phyloP scores from a whole-genome alignment of 352 stramenopile genomes.

The Phytophthora syringae region DNA sequence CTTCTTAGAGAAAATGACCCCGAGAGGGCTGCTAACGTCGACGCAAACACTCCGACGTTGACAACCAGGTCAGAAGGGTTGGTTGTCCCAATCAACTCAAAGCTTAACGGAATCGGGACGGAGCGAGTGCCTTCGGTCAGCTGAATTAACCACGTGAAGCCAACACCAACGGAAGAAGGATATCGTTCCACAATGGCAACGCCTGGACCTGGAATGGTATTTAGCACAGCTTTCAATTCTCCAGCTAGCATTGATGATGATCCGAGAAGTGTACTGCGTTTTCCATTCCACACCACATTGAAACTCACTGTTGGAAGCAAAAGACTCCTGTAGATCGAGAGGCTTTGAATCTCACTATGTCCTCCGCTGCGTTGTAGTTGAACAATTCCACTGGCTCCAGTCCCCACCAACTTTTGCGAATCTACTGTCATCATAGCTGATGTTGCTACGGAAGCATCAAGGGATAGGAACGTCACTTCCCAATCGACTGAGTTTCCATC shows the following conservation, averaged over 20 bases:
- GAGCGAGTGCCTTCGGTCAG: conserved; percentile 31
- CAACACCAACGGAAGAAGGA: conserved; percentile 38
- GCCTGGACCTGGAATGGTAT: conserved; percentile 42
- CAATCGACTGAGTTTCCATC: conserved; percentile 25
- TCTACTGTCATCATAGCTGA: conserved; percentile 25
- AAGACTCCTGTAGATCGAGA: conserved; percentile 48
- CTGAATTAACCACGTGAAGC: conserved; percentile 52
- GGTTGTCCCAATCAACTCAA: conserved; percentile 30
- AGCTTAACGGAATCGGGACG: conserved; percentile 25
- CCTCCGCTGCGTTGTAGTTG: conserved; percentile 12
- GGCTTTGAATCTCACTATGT: conserved; percentile 46
- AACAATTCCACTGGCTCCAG: conserved; percentile 16
- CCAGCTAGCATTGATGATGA: conserved; percentile 40
- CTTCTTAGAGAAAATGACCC: conserved; percentile 68
- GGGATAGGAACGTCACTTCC: conserved; percentile 47
- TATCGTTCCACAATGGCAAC: conserved; percentile 44
- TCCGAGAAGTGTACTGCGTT: conserved; percentile 18
- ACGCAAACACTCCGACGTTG: conserved; percentile 22
- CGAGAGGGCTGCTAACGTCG: conserved; percentile 42
- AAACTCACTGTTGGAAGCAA: conserved; percentile 32
- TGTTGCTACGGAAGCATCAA: conserved; percentile 27
- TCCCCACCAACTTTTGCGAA: conserved; percentile 27
- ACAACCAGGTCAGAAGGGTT: conserved; percentile 38
- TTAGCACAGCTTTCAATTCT: conserved; percentile 37
- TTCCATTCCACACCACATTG: conserved; percentile 47